A percentile compares a stretch with the other conserved stretches of the same genome.
These are phyloP conservation scores for Flueggea neowawraea DNA, from an alignment of 441 rosid species.

Conservation along the genomic window DNA sequence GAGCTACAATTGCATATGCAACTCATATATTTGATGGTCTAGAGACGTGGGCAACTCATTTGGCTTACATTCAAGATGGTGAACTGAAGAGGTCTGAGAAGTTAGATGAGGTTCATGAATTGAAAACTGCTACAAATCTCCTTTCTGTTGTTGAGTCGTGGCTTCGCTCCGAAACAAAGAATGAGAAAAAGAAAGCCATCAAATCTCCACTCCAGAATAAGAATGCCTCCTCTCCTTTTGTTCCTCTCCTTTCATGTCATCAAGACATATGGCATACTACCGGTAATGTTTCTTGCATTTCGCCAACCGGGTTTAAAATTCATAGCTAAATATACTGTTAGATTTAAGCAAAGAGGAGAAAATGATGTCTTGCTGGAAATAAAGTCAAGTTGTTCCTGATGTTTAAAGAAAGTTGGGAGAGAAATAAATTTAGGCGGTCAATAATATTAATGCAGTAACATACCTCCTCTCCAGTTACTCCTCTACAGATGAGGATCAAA, in stretches of 20 bases:
- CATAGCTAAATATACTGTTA: too few species aligned
- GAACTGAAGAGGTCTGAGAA: slow-evolving; percentile 59
- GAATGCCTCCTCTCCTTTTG: slow-evolving; percentile 36
- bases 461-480: too few species aligned
- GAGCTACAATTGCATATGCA: slow-evolving; percentile 89
- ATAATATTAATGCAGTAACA: too few species aligned
- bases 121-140: slow-evolving; percentile 61
- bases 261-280: slow-evolving; percentile 96
- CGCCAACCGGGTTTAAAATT: too few species aligned
- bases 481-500: too few species aligned
- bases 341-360: too few species aligned
- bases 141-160: slow-evolving; percentile 90
- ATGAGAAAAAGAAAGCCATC: slow-evolving; percentile 50
- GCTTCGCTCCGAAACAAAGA: slow-evolving; percentile 80
- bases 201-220: slow-evolving; percentile 29
- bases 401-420: too few species aligned
- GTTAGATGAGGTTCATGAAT: slow-evolving; percentile 49
- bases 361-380: too few species aligned
- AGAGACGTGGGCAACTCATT: slow-evolving; percentile 87
- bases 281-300: slow-evolving; percentile 31
- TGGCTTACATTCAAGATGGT: slow-evolving; percentile 84
- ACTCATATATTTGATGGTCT: slow-evolving; percentile 93
- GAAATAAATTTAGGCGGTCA: too few species aligned
- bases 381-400: too few species aligned
- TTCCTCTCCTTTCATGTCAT: slow-evolving; percentile 74